Conservation (phyloP, 163 green algal species). For the Scenedesmus sp. region DNA sequence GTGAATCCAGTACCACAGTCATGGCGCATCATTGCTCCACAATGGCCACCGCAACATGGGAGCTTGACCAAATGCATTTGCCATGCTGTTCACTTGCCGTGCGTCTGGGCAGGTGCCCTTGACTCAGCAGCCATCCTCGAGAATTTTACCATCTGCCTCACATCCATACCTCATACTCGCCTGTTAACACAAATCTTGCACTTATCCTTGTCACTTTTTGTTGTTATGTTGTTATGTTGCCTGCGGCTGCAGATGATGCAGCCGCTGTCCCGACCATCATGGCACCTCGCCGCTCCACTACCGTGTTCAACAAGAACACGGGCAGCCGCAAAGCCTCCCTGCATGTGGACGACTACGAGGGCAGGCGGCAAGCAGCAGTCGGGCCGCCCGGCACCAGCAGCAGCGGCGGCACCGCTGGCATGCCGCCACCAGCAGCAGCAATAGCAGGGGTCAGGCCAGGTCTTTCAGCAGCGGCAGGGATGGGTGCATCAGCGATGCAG, state of each 20-base stretch:
- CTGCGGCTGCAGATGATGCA: not conserved
- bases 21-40: too few species aligned
- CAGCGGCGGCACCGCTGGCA: not conserved
- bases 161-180: too few species aligned
- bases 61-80: too few species aligned
- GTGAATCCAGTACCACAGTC: too few species aligned
- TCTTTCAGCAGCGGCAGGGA: not conserved
- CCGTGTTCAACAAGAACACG: not conserved
- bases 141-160: too few species aligned
- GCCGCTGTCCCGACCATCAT: not conserved
- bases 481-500: not conserved
- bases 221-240: too few species aligned
- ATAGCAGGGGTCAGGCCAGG: not conserved
- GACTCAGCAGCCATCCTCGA: too few species aligned
- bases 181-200: too few species aligned
- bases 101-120: too few species aligned
- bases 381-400: conserved; percentile 16
- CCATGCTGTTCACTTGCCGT: too few species aligned
- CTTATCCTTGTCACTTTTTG: too few species aligned
- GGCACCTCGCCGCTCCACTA: not conserved
- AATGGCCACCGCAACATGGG: too few species aligned
- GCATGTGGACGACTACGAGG: conserved; percentile 36
- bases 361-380: not conserved
- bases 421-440: not conserved
- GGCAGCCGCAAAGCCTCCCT: conserved; percentile 37